Base-by-base conservation (phyloP, 176 grass and related monocot genomes). In the Paspalum notatum region DNA sequence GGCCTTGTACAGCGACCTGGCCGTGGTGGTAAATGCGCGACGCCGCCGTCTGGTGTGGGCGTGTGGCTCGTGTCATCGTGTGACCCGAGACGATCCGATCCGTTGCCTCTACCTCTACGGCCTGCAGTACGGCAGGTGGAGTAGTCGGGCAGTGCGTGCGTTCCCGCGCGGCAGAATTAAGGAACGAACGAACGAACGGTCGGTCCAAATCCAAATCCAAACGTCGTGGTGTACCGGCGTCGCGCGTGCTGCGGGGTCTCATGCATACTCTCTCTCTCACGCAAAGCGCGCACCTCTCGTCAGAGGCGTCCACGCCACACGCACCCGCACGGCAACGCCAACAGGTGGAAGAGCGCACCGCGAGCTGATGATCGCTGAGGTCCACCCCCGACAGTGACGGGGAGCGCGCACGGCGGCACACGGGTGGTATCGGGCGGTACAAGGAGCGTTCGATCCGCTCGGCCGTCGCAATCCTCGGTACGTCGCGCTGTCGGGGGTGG, bases 11-110 rank as follows among this genome's bases (percentile, higher is more conserved):
- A 62, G 60, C 25, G 58, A n/a, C n/a, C 37, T 5, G 3, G 21
- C 5, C 10, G 18, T n/a, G 63, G 63, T 24, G 68, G 83, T 79
- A 65, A 85, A 79, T 85, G 83, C 55, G 74, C 47, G 74, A 61
- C 65, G 82, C 56, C 72, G 44, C 37, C 39, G n/a, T n/a, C n/a
- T n/a, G n/a, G n/a, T n/a, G n/a, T n/a, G n/a, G n/a, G n/a, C 48
- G 58, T 44, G 24, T 27, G 12, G 24, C 10, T 61, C 58, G 58
- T 56, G 21, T 3, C 18, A n/a, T 32, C 32, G 32, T 32, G 32
- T 46, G 81, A 75, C n/a, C 40, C 42, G 3, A 57, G 56, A 12
- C 3, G 22, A 11, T 24, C 55, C 41, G 74, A 62, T 62, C 57
- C 22, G 43, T 13, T n/a, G n/a, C n/a, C n/a, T n/a, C n/a, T n/a